Percentiles rank a stretch among this genome's conserved stretches.
Conservation (phyloP, 2,329 filamentous ascomycete genomes). For the Didymellaceae sp. region DNA sequence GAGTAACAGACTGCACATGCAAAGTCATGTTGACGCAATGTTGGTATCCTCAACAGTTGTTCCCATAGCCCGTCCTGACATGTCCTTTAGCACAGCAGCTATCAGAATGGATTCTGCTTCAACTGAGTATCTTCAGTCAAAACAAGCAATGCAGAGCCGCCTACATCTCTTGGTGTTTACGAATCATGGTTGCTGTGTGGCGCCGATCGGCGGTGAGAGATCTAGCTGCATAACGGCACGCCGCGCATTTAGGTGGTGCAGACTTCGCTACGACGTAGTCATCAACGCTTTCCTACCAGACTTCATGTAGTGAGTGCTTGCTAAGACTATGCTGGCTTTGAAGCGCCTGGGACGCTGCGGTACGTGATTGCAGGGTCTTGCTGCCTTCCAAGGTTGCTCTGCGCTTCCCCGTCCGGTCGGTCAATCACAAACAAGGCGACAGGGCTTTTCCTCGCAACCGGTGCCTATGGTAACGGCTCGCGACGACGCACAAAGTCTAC, state of each 20-base stretch:
- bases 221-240: slow-evolving; percentile 4
- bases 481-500: not conserved
- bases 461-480: slow-evolving; percentile 2
- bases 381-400: slow-evolving; percentile 12
- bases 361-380: slow-evolving; percentile 13
- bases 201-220: not conserved
- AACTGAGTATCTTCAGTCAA: too few species aligned
- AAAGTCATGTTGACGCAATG: too few species aligned
- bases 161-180: not conserved
- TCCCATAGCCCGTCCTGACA: too few species aligned
- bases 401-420: slow-evolving; percentile 19
- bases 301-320: not conserved
- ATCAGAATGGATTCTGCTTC: too few species aligned
- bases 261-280: slow-evolving; percentile 4
- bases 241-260: too few species aligned
- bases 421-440: slow-evolving; percentile 5
- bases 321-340: slow-evolving; percentile 8
- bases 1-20: too few species aligned
- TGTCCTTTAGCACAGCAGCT: too few species aligned
- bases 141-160: too few species aligned
- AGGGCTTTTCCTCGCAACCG: slow-evolving; percentile 12
- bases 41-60: too few species aligned
- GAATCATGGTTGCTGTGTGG: not conserved
- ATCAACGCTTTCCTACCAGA: too few species aligned
- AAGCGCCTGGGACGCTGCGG: slow-evolving; percentile 12